Percentiles rank a stretch among this genome's conserved stretches.
Evolutionary conservation across 139 green algal genomes (phyloP).

Genomic region (Chlorella ohadii): DNA sequence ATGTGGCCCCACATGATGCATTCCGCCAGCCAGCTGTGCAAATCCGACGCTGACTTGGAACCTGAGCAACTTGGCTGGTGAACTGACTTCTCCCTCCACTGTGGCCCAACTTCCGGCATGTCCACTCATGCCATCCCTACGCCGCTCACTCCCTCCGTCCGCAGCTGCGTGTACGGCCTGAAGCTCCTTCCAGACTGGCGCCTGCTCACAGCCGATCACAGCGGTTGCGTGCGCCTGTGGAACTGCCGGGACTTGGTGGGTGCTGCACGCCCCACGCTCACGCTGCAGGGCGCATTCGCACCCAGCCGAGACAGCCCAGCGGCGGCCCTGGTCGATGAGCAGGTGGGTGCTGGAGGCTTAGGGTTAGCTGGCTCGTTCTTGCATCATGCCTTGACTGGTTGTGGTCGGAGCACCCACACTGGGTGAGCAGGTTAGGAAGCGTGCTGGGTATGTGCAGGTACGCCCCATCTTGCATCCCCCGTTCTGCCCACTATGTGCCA

Average conservation of each 20-base stretch:
- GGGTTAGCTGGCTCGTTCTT: too few species aligned
- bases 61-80: too few species aligned
- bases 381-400: too few species aligned
- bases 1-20: too few species aligned
- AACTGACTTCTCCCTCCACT: too few species aligned
- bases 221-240: conserved; percentile 21
- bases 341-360: background rate
- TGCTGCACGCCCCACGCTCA: background rate
- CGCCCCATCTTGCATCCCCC: background rate
- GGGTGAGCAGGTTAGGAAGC: background rate
- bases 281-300: background rate
- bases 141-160: too few species aligned
- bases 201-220: conserved; percentile 8
- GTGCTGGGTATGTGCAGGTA: background rate
- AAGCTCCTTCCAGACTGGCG: background rate
- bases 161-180: conserved; percentile 18
- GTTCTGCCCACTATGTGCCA: background rate
- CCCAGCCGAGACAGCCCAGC: conserved; percentile 14
- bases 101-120: too few species aligned
- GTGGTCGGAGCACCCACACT: too few species aligned
- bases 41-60: too few species aligned
- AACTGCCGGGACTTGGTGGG: background rate
- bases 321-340: background rate
- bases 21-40: too few species aligned
- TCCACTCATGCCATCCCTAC: too few species aligned